Evolutionary conservation across 805 yeast species (phyloP), one percentile per base, ranked within the genome.

Genomic region (Candida sithepensis): DNA sequence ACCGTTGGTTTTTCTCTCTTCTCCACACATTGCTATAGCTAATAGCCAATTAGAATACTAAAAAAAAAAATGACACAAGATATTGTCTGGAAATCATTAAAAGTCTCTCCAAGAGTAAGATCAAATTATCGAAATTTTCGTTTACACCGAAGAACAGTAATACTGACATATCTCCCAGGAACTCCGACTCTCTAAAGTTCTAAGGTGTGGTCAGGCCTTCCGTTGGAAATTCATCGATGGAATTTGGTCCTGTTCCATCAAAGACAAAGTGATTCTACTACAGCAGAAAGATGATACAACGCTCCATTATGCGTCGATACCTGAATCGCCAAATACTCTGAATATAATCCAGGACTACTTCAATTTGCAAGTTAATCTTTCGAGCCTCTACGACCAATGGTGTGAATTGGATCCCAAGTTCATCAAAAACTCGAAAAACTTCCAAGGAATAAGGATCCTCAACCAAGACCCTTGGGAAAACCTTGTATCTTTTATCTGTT

Each of bases 391-490:
- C 59, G 49, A 58, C 1, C 70, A 75, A 18, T 91, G 98, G 97
- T 54, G 73, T 2, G 47, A 52, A 0, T 73, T 66, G 18, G 95
- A 89, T 61, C 43, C 70, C 18, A 65, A 70, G 19, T 84, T 82
- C 57, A 63, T 62, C 41, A 66, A 63, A 43, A 62, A 52, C 45
- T 45, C 68, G 4, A 52, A 63, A 34, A 60, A 58, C 26, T 80
- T 81, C 46, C 71, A 71, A 3, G 98, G 97, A 0, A 82, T 92
- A 18, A 70, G 99, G 26, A 88, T 92, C 52, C 73, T 94, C 23
- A 74, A 91, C 33, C 98, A 94, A 64, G 97, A 92, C 54, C 98
- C 99, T 0, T 94, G 98, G 98, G 99, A 94, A 56, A 89, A 92
- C 39, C 70, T 90, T 40, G 70, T 92, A 18, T 86, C 94, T 2